These are phyloP conservation scores for Plantago rigida DNA, from an alignment of 305 asterid species.

Conservation along the genomic window DNA sequence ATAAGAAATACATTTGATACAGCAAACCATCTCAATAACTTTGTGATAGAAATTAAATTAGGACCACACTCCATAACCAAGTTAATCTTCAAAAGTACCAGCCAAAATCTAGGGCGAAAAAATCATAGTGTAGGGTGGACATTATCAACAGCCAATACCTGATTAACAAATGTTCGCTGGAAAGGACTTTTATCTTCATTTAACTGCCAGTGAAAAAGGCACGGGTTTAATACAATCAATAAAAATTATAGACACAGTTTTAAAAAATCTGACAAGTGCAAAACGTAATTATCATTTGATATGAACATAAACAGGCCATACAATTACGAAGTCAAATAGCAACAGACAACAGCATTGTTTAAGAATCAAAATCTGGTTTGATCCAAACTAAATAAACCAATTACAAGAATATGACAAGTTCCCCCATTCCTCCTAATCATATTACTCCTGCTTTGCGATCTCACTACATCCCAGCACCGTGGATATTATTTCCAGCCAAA, in stretches of 20 bases:
- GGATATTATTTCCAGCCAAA: not conserved
- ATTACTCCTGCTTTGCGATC: not conserved
- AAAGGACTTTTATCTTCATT: constrained; percentile 90
- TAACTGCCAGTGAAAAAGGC: constrained; percentile 51
- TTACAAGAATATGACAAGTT: not conserved
- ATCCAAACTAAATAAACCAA: constrained; percentile 16
- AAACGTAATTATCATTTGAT: constrained; percentile 19
- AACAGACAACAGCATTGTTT: constrained; percentile 17
- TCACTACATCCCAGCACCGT: constrained; percentile 1
- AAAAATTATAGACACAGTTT: not conserved
- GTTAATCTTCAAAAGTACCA: constrained; percentile 14
- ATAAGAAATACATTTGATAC: constrained; percentile 9
- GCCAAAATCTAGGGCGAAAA: constrained; percentile 19
- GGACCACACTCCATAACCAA: constrained; percentile 5
- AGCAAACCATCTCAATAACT: constrained; percentile 19
- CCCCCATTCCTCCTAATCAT: not conserved
- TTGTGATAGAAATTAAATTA: constrained; percentile 4
- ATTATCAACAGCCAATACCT: constrained; percentile 43
- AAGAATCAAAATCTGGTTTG: constrained; percentile 3
- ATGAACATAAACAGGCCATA: constrained; percentile 5
- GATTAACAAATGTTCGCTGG: constrained; percentile 91
- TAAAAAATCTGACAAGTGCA: not conserved
- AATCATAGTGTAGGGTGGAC: not conserved
- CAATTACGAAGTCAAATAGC: constrained; percentile 7
- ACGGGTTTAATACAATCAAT: constrained; percentile 23